Evolutionary conservation across 441 rosid species (phyloP), one percentile per base, ranked within the genome.

Genomic region (Bocquillonia castaneifolia): DNA sequence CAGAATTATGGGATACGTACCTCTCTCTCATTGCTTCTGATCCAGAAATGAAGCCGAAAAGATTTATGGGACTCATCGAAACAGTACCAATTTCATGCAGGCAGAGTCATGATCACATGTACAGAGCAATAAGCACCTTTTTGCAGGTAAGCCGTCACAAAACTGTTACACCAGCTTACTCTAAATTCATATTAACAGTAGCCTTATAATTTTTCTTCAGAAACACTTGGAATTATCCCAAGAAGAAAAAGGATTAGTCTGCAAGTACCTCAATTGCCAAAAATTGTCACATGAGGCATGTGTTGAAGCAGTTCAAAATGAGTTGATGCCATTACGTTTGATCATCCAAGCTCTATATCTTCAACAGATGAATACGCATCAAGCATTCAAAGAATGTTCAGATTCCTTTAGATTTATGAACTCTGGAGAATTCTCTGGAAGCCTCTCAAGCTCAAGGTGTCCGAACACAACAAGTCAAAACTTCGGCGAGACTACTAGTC

Each of bases 351-450:
- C 89, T 48, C 92, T 87, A 29, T 85, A 88, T 39, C 77, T 88
- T 59, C 94, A 91, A 55, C 94, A 88, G 77, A 79, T 84, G 54
- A 87, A 80, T 66, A 91, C 92, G 1, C 94, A 91, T 63, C 88
- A 82, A 74, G 88, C 88, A 45, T 88, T 88, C 77, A 88, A 77
- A 73, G 88, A 87, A 71, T 91, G 95, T 67, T 88, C 95, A 9
- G 86, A 87, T 40, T 91, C 93, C 0, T 88, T 83, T 36, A 76
- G 91, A 62, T 80, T 78, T 77, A 79, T 79, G 57, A 74, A 83
- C 40, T 64, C 66, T 13, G 84, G 82, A 55, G 91, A 77, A 42
- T 85, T 83, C 64, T 85, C 88, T 0, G 90, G 85, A 13, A 84
- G 85, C 78, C 76, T 85, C 0, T 69, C 92, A 32, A 88, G 85